Percentiles rank a stretch among this genome's conserved stretches.
Evolutionary conservation across 371 early-diverging fungal genomes (phyloP).

Genomic region (Rhizopus sp.): DNA sequence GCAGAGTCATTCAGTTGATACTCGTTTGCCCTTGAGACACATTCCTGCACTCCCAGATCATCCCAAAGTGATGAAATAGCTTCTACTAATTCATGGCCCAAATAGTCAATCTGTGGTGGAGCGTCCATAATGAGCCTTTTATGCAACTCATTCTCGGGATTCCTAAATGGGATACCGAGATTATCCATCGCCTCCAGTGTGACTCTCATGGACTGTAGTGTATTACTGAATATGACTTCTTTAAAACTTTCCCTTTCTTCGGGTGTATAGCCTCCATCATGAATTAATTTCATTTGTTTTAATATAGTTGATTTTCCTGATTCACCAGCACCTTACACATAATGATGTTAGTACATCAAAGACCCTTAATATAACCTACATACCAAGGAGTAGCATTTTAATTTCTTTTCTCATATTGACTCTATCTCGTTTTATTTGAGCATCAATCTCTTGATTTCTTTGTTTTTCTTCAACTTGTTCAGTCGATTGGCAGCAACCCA

Average conservation of each 20-base stretch:
- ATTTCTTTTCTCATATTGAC: conserved; percentile 82
- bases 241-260: conserved; percentile 88
- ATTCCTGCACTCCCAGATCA: conserved; percentile 77
- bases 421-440: conserved; percentile 81
- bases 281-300: conserved; percentile 97
- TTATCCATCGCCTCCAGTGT: conserved; percentile 87
- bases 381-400: conserved; percentile 95
- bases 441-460: conserved; percentile 88
- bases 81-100: conserved; percentile 60
- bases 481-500: conserved; percentile 91
- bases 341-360: neutral
- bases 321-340: conserved; percentile 88
- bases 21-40: conserved; percentile 74
- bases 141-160: conserved; percentile 64
- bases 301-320: conserved; percentile 96
- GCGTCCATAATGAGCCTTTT: conserved; percentile 54
- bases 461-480: conserved; percentile 83
- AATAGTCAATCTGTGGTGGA: conserved; percentile 67
- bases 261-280: conserved; percentile 85
- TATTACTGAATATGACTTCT: conserved; percentile 90
- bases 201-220: conserved; percentile 87
- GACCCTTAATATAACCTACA: conserved; percentile 5
- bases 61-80: conserved; percentile 80
- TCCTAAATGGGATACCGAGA: conserved; percentile 66
- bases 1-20: conserved; percentile 89